These are phyloP conservation scores for Neonectria coccinea DNA, from an alignment of 2,329 filamentous ascomycete genomes.

Conservation along the genomic window DNA sequence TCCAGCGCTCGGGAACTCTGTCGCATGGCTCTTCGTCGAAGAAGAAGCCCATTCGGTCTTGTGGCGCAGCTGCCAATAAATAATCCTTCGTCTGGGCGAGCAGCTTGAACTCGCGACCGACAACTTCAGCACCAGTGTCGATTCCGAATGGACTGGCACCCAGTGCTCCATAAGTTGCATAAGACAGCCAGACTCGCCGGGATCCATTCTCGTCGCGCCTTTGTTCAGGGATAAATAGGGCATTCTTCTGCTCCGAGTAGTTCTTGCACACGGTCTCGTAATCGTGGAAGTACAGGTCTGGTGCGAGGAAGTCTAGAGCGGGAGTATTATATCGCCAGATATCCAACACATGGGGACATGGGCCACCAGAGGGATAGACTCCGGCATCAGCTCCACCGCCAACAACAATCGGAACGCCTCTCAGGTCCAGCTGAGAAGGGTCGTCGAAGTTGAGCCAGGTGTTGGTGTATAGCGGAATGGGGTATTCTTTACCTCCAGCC, in stretches of 20 bases:
- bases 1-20: slow-evolving; percentile 44
- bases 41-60: slow-evolving; percentile 53
- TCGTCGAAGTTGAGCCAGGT: slow-evolving; percentile 53
- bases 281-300: slow-evolving; percentile 62
- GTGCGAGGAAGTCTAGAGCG: slow-evolving; percentile 58
- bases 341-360: slow-evolving; percentile 50
- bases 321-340: slow-evolving; percentile 56
- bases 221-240: slow-evolving; percentile 65
- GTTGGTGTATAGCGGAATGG: slow-evolving; percentile 52
- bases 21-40: slow-evolving; percentile 50
- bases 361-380: slow-evolving; percentile 53
- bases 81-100: slow-evolving; percentile 45
- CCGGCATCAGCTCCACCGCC: slow-evolving; percentile 52
- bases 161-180: slow-evolving; percentile 54
- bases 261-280: slow-evolving; percentile 57
- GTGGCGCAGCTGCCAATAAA: slow-evolving; percentile 46
- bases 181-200: slow-evolving; percentile 56
- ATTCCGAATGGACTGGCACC: slow-evolving; percentile 56
- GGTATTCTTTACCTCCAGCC: slow-evolving; percentile 50
- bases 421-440: slow-evolving; percentile 46
- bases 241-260: slow-evolving; percentile 57
- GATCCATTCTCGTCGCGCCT: slow-evolving; percentile 60
- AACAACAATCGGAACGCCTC: slow-evolving; percentile 49
- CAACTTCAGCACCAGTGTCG: slow-evolving; percentile 48
- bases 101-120: slow-evolving; percentile 49